Evolutionary conservation across 306 rosid genomes (phyloP).

Genomic region (Lagenaria siceraria): DNA sequence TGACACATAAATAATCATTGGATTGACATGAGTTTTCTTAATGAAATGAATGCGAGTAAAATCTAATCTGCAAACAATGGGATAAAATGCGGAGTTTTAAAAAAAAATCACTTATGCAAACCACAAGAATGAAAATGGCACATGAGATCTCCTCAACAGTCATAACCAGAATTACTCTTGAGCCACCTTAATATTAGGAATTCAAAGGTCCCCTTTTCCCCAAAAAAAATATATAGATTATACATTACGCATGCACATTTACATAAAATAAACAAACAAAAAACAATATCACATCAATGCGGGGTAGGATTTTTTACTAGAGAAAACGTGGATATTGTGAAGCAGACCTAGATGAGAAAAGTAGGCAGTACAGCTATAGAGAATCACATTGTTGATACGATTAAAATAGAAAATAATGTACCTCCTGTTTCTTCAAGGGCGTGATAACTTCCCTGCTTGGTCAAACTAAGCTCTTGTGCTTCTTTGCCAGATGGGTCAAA

Average conservation of each 20-base stretch:
- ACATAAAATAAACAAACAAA: not conserved
- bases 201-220: not conserved
- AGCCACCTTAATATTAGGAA: not conserved
- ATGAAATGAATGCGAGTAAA: not conserved
- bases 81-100: not conserved
- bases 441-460: constrained; percentile 18
- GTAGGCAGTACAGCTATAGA: not conserved
- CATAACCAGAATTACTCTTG: not conserved
- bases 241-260: not conserved
- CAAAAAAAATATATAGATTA: not conserved
- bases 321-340: not conserved
- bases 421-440: constrained; percentile 64
- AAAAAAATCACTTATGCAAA: not conserved
- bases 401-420: constrained; percentile 6
- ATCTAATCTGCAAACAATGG: not conserved
- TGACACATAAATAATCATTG: not conserved
- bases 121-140: not conserved
- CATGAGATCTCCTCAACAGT: not conserved
- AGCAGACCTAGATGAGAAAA: not conserved
- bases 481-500: constrained; percentile 53
- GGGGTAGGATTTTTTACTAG: not conserved
- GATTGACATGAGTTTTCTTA: not conserved
- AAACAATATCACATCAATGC: not conserved
- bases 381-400: not conserved
- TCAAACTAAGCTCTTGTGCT: constrained; percentile 24